phyloP scores from a whole-genome alignment of 2,329 filamentous ascomycete genomes.

The Claviceps capensis region DNA sequence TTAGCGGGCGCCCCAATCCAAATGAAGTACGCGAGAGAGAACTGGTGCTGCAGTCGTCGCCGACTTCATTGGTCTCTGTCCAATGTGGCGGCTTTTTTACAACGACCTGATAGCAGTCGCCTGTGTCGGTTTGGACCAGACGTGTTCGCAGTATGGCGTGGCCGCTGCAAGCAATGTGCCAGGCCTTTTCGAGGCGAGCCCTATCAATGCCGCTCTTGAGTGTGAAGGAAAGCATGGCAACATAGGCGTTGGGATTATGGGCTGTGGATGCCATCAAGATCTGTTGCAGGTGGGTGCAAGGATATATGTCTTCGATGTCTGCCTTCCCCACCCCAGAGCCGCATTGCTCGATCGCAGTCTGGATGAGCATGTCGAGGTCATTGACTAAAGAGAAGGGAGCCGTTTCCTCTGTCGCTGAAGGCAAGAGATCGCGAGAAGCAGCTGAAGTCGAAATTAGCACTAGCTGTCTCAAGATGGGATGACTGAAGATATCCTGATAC shows the following conservation, averaged over 20 bases:
- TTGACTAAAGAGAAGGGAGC: neutral
- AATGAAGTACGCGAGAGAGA: neutral
- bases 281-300: neutral
- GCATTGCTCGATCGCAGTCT: neutral
- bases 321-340: neutral
- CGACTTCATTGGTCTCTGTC: neutral
- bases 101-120: neutral
- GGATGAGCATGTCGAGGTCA: neutral
- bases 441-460: neutral
- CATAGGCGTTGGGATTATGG: neutral
- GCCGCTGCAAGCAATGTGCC: neutral
- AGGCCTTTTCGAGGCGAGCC: neutral
- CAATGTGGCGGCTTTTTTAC: neutral
- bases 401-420: neutral
- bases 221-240: neutral
- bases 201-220: neutral
- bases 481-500: slow-evolving; percentile 1
- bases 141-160: neutral
- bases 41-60: neutral
- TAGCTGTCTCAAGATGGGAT: slow-evolving; percentile 2
- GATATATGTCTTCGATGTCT: neutral
- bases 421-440: neutral
- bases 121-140: neutral
- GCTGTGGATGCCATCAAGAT: neutral
- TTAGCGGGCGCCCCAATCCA: neutral